Percentiles rank a stretch among this genome's conserved stretches.
Evolutionary conservation across 2,329 filamentous ascomycete genomes (phyloP).

Genomic region (Ascomycota sp.): DNA sequence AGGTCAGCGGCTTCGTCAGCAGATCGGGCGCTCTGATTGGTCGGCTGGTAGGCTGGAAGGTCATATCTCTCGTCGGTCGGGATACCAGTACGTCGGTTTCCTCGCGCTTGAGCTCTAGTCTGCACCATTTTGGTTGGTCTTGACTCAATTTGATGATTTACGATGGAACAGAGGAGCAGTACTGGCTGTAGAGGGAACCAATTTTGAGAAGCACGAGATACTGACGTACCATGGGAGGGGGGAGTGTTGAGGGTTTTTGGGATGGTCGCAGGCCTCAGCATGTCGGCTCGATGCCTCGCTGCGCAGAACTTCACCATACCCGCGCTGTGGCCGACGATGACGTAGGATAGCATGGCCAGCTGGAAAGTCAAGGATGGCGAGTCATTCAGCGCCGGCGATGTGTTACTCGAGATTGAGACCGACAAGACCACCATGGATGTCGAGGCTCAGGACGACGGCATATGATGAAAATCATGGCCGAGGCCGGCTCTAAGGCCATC

Average conservation of each 20-base stretch:
- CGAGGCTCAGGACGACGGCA: conserved; percentile 75
- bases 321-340: conserved; percentile 82
- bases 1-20: too few relatives aligned
- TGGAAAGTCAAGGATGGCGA: conserved; percentile 85
- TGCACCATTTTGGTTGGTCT: too few relatives aligned
- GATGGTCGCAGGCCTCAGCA: conserved; percentile 34
- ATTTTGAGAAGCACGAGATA: too few relatives aligned
- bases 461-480: conserved; percentile 66
- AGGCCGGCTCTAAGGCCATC: conserved; percentile 54
- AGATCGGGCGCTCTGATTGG: too few relatives aligned
- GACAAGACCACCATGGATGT: conserved; percentile 93
- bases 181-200: background rate
- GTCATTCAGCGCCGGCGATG: conserved; percentile 61
- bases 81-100: too few relatives aligned
- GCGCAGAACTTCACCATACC: conserved; percentile 85
- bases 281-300: conserved; percentile 41
- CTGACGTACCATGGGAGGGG: background rate
- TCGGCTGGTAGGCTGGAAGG: too few relatives aligned
- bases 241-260: too few relatives aligned
- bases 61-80: too few relatives aligned
- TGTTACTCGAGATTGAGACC: conserved; percentile 80
- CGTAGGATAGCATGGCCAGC: conserved; percentile 67
- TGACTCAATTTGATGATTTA: too few relatives aligned
- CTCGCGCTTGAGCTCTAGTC: too few relatives aligned
- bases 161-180: too few relatives aligned